phyloP scores from a whole-genome alignment of 495 filamentous ascomycete genomes.

The Cenococcum geophilum region DNA sequence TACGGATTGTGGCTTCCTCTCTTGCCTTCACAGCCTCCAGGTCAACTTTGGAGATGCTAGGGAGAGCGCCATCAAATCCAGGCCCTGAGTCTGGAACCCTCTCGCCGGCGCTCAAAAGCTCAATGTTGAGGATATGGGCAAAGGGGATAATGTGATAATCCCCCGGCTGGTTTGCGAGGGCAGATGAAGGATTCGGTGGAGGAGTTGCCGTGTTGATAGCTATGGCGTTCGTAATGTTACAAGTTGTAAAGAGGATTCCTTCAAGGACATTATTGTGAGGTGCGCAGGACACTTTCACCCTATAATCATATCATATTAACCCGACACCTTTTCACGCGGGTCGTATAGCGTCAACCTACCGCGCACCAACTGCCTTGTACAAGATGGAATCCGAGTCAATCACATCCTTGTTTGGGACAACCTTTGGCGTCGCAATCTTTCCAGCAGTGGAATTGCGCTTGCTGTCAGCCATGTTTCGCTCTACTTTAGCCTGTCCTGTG shows the following conservation, averaged over 20 bases:
- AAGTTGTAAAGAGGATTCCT: conserved; percentile 62
- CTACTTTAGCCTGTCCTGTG: background rate
- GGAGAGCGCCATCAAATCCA: conserved; percentile 31
- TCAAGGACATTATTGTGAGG: conserved; percentile 49
- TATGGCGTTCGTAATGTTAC: conserved; percentile 59
- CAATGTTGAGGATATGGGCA: conserved; percentile 56
- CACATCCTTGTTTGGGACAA: conserved; percentile 26
- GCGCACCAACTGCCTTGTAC: conserved; percentile 38
- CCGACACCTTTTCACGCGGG: background rate
- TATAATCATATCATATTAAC: conserved; percentile 31
- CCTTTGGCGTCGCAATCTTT: conserved; percentile 40
- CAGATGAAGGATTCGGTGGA: conserved; percentile 37
- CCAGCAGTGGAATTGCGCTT: conserved; percentile 34
- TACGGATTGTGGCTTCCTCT: conserved; percentile 49
- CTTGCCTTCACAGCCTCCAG: conserved; percentile 48
- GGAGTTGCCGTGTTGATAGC: conserved; percentile 50
- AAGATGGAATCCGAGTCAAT: conserved; percentile 32
- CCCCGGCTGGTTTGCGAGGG: conserved; percentile 43
- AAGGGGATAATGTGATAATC: conserved; percentile 61
- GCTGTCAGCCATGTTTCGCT: conserved; percentile 33
- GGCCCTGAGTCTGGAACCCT: conserved; percentile 22
- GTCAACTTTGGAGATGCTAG: conserved; percentile 42
- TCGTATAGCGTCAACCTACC: conserved; percentile 26
- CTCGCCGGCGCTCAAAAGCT: conserved; percentile 41
- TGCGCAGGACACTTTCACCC: conserved; percentile 56